Conservation (phyloP, 768 basidiomycete genomes). For the Tricholoma matsutake region DNA sequence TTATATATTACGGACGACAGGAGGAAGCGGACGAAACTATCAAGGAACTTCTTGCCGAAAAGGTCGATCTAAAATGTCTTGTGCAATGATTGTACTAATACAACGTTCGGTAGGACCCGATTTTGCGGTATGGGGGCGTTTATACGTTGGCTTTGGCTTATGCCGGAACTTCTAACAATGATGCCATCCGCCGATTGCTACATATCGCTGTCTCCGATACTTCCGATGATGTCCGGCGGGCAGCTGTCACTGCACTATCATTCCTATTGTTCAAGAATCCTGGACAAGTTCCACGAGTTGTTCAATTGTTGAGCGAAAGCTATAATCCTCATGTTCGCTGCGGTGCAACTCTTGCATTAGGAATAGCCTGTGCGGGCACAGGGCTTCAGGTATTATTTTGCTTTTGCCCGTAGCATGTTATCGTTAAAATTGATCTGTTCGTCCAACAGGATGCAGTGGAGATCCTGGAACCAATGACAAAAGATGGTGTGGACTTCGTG, state of each 20-base stretch:
- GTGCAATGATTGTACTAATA: not conserved
- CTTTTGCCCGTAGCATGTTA: not conserved
- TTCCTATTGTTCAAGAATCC: constrained; percentile 98
- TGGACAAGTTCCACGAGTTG: constrained; percentile 91
- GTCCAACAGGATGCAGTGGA: constrained; percentile 82
- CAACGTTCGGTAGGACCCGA: constrained; percentile 69
- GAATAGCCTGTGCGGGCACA: constrained; percentile 96
- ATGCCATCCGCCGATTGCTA: constrained; percentile 84
- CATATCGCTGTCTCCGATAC: constrained; percentile 99
- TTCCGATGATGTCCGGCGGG: constrained; percentile 94
- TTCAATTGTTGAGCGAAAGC: constrained; percentile 94
- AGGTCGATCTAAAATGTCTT: constrained; percentile 45
- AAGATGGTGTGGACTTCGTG: constrained; percentile 97
- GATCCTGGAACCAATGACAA: constrained; percentile 96
- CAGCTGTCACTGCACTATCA: constrained; percentile 93
- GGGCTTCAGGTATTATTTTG: constrained; percentile 70
- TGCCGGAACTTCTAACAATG: constrained; percentile 93
- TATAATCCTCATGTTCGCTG: constrained; percentile 99
- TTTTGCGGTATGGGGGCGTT: constrained; percentile 95
- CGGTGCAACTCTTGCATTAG: constrained; percentile 93
- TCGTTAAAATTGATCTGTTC: not conserved
- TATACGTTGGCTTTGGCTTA: constrained; percentile 96
- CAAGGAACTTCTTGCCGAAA: constrained; percentile 75
- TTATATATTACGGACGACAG: constrained; percentile 89
- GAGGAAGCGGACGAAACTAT: constrained; percentile 90